phyloP scores from a whole-genome alignment of 495 filamentous ascomycete genomes.

The Tetracladium setigerum region DNA sequence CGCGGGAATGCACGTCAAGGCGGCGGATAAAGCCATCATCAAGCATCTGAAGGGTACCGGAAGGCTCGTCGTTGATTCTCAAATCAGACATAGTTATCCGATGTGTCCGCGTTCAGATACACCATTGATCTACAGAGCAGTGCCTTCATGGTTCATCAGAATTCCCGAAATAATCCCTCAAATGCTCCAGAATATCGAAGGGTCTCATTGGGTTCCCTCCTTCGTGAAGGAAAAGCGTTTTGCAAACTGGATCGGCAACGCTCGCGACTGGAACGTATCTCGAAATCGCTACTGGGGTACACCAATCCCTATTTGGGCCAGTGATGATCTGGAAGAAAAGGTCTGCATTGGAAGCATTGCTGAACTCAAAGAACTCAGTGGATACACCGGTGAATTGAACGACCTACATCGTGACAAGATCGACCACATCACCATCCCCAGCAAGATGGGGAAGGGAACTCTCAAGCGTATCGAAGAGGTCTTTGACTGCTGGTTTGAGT shows the following conservation, averaged over 20 bases:
- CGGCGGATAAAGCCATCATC: constrained; percentile 90
- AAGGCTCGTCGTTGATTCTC: constrained; percentile 78
- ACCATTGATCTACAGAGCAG: constrained; percentile 88
- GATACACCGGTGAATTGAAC: constrained; percentile 74
- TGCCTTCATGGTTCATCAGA: constrained; percentile 94
- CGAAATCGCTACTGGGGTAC: constrained; percentile 97
- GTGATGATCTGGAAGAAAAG: constrained; percentile 76
- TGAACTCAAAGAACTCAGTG: constrained; percentile 82
- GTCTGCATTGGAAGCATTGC: constrained; percentile 81
- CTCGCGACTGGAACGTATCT: constrained; percentile 96
- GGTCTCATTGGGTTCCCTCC: constrained; percentile 88
- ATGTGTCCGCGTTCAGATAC: constrained; percentile 96
- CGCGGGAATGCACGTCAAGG: constrained; percentile 84
- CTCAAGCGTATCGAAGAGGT: constrained; percentile 82
- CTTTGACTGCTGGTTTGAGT: constrained; percentile 91
- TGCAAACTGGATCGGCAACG: constrained; percentile 74
- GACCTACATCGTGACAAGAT: constrained; percentile 94
- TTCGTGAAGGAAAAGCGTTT: constrained; percentile 93
- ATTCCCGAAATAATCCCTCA: constrained; percentile 77
- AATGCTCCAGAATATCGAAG: constrained; percentile 84
- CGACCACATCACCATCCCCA: constrained; percentile 93
- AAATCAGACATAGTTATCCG: constrained; percentile 90
- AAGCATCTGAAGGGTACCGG: constrained; percentile 78
- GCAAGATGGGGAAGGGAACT: constrained; percentile 78
- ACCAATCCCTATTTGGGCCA: constrained; percentile 87